phyloP scores from a whole-genome alignment of 108 stramenopile species.

The Stephanodiscus minutulus region DNA sequence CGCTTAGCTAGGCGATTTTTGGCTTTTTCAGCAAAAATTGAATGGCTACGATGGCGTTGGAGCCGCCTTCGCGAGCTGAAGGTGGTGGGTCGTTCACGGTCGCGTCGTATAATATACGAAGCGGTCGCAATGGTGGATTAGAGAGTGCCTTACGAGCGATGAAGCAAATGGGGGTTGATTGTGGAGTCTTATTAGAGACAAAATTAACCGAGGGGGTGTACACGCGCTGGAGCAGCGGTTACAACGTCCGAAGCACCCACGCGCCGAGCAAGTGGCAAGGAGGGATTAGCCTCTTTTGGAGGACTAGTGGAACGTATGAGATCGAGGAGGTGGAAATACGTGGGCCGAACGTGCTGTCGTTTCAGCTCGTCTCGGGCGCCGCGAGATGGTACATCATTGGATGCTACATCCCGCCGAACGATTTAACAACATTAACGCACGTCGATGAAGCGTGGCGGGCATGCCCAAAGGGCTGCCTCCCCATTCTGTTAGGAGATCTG shows the following conservation, averaged over 20 bases:
- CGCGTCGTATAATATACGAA: conserved; percentile 11
- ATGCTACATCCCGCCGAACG: not conserved
- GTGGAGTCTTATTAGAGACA: conserved; percentile 9
- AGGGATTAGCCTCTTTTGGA: conserved; percentile 12
- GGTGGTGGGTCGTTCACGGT: conserved; percentile 7
- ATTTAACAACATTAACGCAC: not conserved
- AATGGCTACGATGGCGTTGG: too few species aligned
- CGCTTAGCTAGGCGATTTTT: too few species aligned
- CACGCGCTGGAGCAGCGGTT: not conserved
- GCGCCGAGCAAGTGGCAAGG: conserved; percentile 10
- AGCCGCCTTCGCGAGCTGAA: conserved; percentile 9
- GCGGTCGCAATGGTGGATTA: conserved; percentile 7
- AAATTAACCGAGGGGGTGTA: conserved; percentile 5
- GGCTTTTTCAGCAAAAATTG: too few species aligned
- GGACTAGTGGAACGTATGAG: not conserved
- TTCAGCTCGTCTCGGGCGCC: not conserved
- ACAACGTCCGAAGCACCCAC: not conserved
- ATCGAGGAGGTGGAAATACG: not conserved
- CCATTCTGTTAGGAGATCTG: not conserved
- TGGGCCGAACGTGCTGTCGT: conserved; percentile 14
- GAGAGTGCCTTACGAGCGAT: conserved; percentile 11
- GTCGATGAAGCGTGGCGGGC: not conserved
- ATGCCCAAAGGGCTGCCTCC: not conserved
- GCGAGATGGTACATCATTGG: not conserved
- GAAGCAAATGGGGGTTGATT: conserved; percentile 2